Evolutionary conservation across 2,329 filamentous ascomycete genomes (phyloP).

Genomic region (Tolypocladium album): DNA sequence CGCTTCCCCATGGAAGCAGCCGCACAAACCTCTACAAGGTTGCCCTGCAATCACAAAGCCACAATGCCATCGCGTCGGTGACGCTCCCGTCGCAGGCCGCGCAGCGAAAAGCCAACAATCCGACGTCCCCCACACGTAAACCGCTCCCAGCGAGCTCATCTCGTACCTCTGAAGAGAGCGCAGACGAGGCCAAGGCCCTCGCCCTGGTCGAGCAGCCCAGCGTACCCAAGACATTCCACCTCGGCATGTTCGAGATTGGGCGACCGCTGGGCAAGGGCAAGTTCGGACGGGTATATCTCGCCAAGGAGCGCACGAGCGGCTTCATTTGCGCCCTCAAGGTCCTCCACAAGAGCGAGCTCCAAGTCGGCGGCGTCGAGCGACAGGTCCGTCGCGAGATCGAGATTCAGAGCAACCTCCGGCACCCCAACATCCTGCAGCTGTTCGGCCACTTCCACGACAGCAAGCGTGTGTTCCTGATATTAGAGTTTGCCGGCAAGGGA

Average conservation of each 20-base stretch:
- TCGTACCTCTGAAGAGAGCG: conserved; percentile 35
- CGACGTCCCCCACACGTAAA: conserved; percentile 43
- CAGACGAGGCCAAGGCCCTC: conserved; percentile 38
- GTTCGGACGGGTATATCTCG: conserved; percentile 63
- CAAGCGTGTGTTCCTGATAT: conserved; percentile 60
- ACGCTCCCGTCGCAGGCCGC: conserved; percentile 57
- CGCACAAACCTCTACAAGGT: conserved; percentile 80
- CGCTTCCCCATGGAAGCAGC: conserved; percentile 42
- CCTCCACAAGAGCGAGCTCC: conserved; percentile 59
- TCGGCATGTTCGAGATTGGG: conserved; percentile 71
- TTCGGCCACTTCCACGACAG: conserved; percentile 64
- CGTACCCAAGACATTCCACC: conserved; percentile 59
- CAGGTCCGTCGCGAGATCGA: conserved; percentile 64
- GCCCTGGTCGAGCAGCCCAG: conserved; percentile 46
- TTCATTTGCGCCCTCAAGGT: conserved; percentile 66
- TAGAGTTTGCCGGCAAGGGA: conserved; percentile 55
- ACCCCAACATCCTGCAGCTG: conserved; percentile 52
- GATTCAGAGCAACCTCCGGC: conserved; percentile 61
- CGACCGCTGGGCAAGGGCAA: conserved; percentile 65
- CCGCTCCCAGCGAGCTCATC: conserved; percentile 30
- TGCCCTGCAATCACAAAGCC: conserved; percentile 67
- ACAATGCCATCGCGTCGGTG: conserved; percentile 54
- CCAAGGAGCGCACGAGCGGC: conserved; percentile 52
- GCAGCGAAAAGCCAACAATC: conserved; percentile 36
- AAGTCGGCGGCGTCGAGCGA: conserved; percentile 56